Evolutionary conservation across 306 rosid genomes (phyloP), one percentile per base, ranked within the genome.

Genomic region (Ceratonia siliqua): DNA sequence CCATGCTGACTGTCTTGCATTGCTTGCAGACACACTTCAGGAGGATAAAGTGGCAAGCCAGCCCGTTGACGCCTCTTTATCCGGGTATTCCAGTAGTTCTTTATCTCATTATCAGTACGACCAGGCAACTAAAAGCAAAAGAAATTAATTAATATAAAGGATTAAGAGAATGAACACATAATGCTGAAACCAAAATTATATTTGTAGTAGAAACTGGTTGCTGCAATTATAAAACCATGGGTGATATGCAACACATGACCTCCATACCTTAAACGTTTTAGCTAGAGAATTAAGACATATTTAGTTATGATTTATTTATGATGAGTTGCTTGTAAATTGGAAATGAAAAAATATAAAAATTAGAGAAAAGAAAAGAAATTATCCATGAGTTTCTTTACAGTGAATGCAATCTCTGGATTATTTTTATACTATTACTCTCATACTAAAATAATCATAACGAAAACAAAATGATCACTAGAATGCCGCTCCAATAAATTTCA

Each of bases 1-100:
- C 72, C 83, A 70, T 63, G 83, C 28, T 83, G 96, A 75, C 66
- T 81, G 75, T 79, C 89, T 72, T 89, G 90, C 11, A 64, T 65
- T 62, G 84, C 86, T 81, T 80, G 86, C 73, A 84, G 41, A 81
- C 85, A 75, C 75, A 95, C 74, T 63, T 89, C 98, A n/a, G 93
- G 89, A 52, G 98, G 99, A 82, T 95, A 92, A 65, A 95, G 86
- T 63, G 99, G 93, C 75, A 92, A 85, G 65, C 98, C 98, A 79
- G 97, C 96, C 68, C 99, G 88, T 69, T 90, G 93, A 53, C 90
- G 89, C 73, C 98, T 85, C 87, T 95, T 95, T 65, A 89, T 81
- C 62, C 99, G 92, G 68, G 99, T 92, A 80, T 95, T 95, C 99
- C 99, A 95, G 85, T 90, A 95, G 81, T 95, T 95, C 87, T 95